Base-by-base conservation (phyloP, 2,329 filamentous ascomycete genomes). In the Chaetomiaceae sp. region DNA sequence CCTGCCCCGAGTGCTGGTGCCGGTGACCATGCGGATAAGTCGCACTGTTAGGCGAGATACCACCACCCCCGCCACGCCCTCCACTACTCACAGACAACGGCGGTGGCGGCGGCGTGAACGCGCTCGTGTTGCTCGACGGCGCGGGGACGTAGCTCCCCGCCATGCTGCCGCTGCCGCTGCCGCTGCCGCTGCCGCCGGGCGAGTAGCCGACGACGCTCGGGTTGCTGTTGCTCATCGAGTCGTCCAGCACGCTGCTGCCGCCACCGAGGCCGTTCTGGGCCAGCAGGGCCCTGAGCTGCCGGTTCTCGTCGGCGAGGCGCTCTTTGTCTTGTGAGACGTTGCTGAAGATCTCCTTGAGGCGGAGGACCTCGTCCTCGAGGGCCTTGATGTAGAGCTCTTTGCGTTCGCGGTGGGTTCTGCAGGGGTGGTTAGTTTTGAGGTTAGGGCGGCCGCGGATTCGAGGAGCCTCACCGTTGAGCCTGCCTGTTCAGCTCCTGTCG, bases 381-480 rank as follows among this genome's bases (percentile, higher is more conserved):
- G 88, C 84, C 70, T 95, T 95, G 75, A 96, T 95, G 69, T 97
- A 97, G 64, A 91, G 81, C 72, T 97, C 94, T 70, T 97, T 97
- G 61, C 94, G 84, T 73, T 97, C 94, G 52, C 94, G 90, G 71
- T 99, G 94, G 17, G 94, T 97, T 67, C 94, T 96, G 66, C 51
- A 53, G 47, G 9, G 4, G 8, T n/a, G n/a, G 7, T 27, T 19
- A 34, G 40, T 17, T 42, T 20, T 3, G 12, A 9, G n/a, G 3
- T n/a, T 8, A 19, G 19, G 5, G 12, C 17, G 11, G 2, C 15
- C 29, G 7, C 23, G 14, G 6, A 27, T 3, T 20, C 11, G 12
- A 12, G 17, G 6, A 23, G n/a, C 5, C n/a, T 42, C n/a, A 53
- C 50, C 91, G 87, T 71, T 97, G 94, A 27, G 94, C 94, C 73